Base-by-base conservation (phyloP, 2,329 filamentous ascomycete species). In the Penicillium sp. region DNA sequence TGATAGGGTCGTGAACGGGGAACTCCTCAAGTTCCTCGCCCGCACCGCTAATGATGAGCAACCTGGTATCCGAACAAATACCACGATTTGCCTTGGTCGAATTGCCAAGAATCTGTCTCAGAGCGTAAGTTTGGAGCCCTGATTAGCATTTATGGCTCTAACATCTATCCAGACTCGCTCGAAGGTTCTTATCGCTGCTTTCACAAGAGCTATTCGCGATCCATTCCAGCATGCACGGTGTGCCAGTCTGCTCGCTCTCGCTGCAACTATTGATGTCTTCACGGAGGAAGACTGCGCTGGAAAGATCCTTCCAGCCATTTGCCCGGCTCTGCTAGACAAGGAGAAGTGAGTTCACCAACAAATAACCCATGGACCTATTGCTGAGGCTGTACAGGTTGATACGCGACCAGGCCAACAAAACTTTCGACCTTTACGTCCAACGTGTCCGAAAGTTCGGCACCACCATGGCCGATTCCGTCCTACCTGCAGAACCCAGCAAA, bases 21-120 rank as follows among this genome's bases (percentile, higher is more conserved):
- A 99, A 62, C 80, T 99, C 9, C 78, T 99, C 18, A 89, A 89
- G 63, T 88, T 96, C 66, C 81, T 99, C 23, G 94, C 94, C 36
- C 97, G 96, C 71, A 97, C 93, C 1, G 91, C 94, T 39, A 99
- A 97, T 63, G 94, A 99, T 57, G 94, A 97, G 64, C 93, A 99
- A 66, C 91, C 94, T 1, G 94, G 94, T 0, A 99, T 99, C 59
- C 85, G 94, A 55, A 99, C 94, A 7, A 99, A 99, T 69, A 99
- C 94, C 0, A 99, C 94, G 1, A 99, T 99, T 49, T 97, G 93
- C 68, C 76, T 99, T 0, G 94, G 94, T 18, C 97, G 97, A 67
- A 97, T 99, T 62, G 92, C 94, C 12, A 92, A 91, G 63, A 89
- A 96, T 63, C 79, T 99, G 1, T 90, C 91, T 1, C 79, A 83